Base-by-base conservation (phyloP, 108 stramenopile species). In the Pseudonitzschia pungens region DNA sequence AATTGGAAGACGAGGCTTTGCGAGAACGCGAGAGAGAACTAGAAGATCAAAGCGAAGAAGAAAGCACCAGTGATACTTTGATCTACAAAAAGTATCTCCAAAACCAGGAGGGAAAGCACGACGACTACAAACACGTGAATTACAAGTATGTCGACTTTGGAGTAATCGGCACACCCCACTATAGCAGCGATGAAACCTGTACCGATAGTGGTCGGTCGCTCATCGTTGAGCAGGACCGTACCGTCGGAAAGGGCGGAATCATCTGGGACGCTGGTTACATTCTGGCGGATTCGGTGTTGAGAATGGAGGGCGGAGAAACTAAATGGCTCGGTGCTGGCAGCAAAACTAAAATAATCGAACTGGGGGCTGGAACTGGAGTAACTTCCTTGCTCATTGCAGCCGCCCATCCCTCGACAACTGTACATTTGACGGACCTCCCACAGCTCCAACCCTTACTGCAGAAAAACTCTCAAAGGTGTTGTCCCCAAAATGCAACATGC, bases 71-170 rank as follows among this genome's bases (percentile, higher is more conserved):
- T n/a, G 59, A 69, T 21, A 65, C 64, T 4, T 32, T 84, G 21
- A 44, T 45, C 44, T 94, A 94, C 69, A 48, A 79, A 36, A 84
- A 85, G 4, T 92, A 85, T 69, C 80, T 92, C 1, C 40, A 77
- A 42, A 78, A 86, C 76, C 43, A 45, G 43, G 45, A 40, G 28
- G 32, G 73, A 15, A 85, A 81, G 53, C 87, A 91, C 68, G 93
- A 94, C 69, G 93, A 92, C 77, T 80, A 87, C 59, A 94, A 94
- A 66, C 91, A 92, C 70, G 81, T 90, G 36, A 87, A 94, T 73
- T 82, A 79, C 57, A 53, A 79, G 18, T 82, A 73, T 52, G 83
- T 91, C 45, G 86, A 92, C 76, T 89, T 77, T 76, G 81, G 85
- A 21, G 21, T 50, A 53, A 54, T 83, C 18, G 69, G 50, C 28